Percentiles rank a stretch among this genome's conserved stretches.
Conservation (phyloP, 176 grass and related monocot species). For the Carex cristatella region DNA sequence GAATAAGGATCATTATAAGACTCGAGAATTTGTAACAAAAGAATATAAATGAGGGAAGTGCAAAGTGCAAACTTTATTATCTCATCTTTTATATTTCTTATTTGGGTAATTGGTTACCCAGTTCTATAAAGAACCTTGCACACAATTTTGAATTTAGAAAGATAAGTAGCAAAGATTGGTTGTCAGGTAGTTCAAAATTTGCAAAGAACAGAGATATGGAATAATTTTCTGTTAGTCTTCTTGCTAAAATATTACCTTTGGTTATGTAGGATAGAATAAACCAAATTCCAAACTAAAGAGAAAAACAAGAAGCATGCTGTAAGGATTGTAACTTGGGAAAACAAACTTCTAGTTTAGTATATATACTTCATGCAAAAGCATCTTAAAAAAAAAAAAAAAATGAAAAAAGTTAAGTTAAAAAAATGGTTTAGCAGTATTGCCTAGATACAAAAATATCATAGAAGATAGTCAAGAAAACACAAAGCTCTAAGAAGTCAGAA, state of each 20-base stretch:
- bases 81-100: slow-evolving; percentile 18
- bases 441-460: not conserved
- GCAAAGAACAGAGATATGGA: not conserved
- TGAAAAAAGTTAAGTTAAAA: not conserved
- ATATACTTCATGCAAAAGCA: not conserved
- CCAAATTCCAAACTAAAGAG: not conserved
- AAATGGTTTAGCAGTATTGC: not conserved
- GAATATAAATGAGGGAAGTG: slow-evolving; percentile 8
- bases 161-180: not conserved
- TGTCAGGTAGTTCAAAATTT: slow-evolving; percentile 20
- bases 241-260: slow-evolving; percentile 3
- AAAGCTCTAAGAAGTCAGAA: not conserved
- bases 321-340: too few species aligned
- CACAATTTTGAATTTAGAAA: slow-evolving; percentile 5
- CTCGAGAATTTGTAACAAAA: too few species aligned
- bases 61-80: not conserved
- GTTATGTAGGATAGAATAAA: not conserved
- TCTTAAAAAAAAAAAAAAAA: not conserved
- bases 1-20: not conserved
- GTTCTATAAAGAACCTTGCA: slow-evolving; percentile 6
- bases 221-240: slow-evolving; percentile 5
- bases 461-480: not conserved
- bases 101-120: slow-evolving; percentile 9
- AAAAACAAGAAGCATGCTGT: not conserved
- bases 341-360: not conserved